Base-by-base conservation (phyloP, 371 early-diverging fungal species). In the Massospora cicadina region DNA sequence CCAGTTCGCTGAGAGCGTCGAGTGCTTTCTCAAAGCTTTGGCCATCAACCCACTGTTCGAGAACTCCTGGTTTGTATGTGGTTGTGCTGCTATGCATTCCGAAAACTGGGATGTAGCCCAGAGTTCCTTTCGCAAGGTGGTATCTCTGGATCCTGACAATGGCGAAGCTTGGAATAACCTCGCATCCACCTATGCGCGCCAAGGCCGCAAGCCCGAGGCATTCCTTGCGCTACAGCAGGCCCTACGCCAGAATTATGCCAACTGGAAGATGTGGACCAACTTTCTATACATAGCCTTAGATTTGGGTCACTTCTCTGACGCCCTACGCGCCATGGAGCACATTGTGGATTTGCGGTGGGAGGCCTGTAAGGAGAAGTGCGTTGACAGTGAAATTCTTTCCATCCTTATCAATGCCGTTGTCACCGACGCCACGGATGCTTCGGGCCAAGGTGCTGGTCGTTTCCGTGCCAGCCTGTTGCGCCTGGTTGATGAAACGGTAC, bases 111-210 rank as follows among this genome's bases (percentile, higher is more conserved):
- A 84, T 21, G 73, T 74, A 2, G 93, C 89, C 3, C 67, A 74
- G 23, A 70, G 77, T 23, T 90, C 94, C 2, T 96, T 95, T 75
- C 73, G 77, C 54, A 85, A 85, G 33, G 84, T 81, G 5, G 85
- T 88, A 3, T 66, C 77, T 13, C 68, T 98, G 30, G 89, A 93
- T 67, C 69, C 73, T 57, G 85, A 86, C 66, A 92, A 94, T 69
- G 88, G 87, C 30, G 96, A 95, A 74, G 94, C 94, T 31, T 97
- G 96, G 95, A 96, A 86, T 71, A 98, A 98, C 72, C 72, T 96
- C 65, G 91, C 94, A 0, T 83, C 90, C 2, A 82, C 89, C 43
- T 87, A 89, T 68, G 70, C 92, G 59, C 79, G 74, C 17, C 71
- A 78, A 68, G 79, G 79, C 64, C 79, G 80, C 63, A 77, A 84